Evolutionary conservation across 176 grass and related monocot genomes (phyloP), one percentile per base, ranked within the genome.

Genomic region (Secale cereale): DNA sequence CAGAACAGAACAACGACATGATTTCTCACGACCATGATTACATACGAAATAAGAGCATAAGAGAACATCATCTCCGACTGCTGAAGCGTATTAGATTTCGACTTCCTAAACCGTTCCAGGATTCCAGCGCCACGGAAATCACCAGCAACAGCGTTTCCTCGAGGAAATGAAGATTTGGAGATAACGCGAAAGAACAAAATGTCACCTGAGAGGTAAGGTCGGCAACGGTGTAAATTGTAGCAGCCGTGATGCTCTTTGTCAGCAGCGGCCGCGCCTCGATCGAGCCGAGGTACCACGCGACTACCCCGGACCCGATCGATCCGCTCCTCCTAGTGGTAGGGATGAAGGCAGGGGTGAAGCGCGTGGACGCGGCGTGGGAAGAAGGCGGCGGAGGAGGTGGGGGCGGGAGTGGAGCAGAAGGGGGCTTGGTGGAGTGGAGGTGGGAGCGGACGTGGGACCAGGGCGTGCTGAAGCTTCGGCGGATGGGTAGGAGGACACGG

Each of bases 221-320:
- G 2, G 93, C 93, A 40, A 72, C 91, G 60, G 86, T 95, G 85
- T 95, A 98, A 82, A 98, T 98, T 86, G 78, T 9, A 17, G 87
- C 93, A 17, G 93, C 96, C 30, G 96, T 98, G 78, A 95, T 79
- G 93, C 93, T 94, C 88, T 98, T 98, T 28, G 96, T 98, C 17
- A 94, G 83, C 76, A 95, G 77, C 1, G 96, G 93, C 79, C 86
- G 90, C 25, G 89, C 70, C 62, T 95, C 91, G 26, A 98, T 86
- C 84, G 90, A 87, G 12, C 87, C 81, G 23, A 95, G 89, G 77
- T 95, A 98, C 91, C 91, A 98, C 69, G 78, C 57, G 22, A 95
- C 87, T n/a, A 29, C 82, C 68, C 92, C 87, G 8, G 61, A 46
- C 10, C 81, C 65, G 1, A 90, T 35, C 8, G 83, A 73, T 5